These are phyloP conservation scores for Amaranthus hypochondriacus DNA, from an alignment of 148 eudicot species.

Conservation along the genomic window DNA sequence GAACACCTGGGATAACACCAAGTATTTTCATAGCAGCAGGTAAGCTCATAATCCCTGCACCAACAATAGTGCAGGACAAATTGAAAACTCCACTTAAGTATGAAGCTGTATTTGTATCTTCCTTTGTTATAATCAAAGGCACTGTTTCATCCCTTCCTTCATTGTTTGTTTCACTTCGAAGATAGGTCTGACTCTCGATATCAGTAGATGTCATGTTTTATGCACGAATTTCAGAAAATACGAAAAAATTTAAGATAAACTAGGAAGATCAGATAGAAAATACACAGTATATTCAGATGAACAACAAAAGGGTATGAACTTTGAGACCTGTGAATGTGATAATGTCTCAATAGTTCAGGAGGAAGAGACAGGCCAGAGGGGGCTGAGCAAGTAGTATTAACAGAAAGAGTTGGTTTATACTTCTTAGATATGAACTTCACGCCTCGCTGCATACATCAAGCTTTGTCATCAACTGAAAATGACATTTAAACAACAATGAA, in stretches of 20 bases:
- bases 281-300: background rate
- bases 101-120: constrained; percentile 60
- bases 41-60: constrained; percentile 94
- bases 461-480: constrained; percentile 12
- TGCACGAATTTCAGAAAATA: background rate
- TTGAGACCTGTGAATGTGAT: background rate
- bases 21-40: constrained; percentile 85
- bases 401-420: background rate
- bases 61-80: constrained; percentile 79
- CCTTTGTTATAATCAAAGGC: constrained; percentile 48
- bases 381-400: background rate
- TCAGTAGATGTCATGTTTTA: constrained; percentile 19
- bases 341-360: constrained; percentile 25
- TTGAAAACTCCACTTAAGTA: constrained; percentile 80
- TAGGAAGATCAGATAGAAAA: background rate
- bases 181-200: constrained; percentile 14
- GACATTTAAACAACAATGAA: background rate
- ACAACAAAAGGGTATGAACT: background rate
- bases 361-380: background rate
- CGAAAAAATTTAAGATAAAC: background rate
- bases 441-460: constrained; percentile 26
- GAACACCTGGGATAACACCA: constrained; percentile 70
- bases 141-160: constrained; percentile 26
- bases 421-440: background rate
- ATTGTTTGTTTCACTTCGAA: background rate